Conservation (phyloP, 371 early-diverging fungal species). For the Fennellomyces sp. region DNA sequence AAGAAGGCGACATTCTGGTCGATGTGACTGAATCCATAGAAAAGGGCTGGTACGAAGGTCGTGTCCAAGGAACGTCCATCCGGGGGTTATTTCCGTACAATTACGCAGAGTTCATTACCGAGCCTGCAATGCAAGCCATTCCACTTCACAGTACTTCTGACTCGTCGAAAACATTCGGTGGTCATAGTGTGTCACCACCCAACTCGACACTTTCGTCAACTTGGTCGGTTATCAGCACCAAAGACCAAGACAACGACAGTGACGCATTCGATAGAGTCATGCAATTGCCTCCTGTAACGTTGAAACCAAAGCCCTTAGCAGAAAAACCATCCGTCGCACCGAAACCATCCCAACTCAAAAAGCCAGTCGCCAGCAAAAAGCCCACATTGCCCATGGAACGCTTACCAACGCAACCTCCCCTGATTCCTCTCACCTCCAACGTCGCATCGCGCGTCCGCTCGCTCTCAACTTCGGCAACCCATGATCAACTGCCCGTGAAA, state of each 20-base stretch:
- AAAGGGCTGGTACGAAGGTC: conserved; percentile 64
- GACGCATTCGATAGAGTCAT: conserved; percentile 36
- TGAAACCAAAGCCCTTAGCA: background rate
- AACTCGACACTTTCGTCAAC: conserved; percentile 19
- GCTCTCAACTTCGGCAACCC: background rate
- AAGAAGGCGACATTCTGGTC: conserved; percentile 56
- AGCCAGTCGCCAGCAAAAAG: background rate
- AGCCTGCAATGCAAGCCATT: conserved; percentile 9
- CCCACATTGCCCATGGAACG: background rate
- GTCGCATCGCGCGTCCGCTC: conserved; percentile 2
- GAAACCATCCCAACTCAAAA: conserved; percentile 10
- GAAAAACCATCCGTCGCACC: conserved; percentile 12
- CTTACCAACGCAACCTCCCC: background rate
- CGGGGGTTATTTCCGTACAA: conserved; percentile 62
- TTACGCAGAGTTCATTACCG: conserved; percentile 49
- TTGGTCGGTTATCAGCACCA: conserved; percentile 28
- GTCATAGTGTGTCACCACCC: conserved; percentile 17
- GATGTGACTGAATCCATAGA: conserved; percentile 59
- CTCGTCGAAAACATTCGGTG: background rate
- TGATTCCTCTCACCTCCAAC: background rate
- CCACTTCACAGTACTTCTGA: background rate
- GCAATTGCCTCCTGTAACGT: background rate
- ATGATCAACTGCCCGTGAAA: background rate
- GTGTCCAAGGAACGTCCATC: conserved; percentile 41
- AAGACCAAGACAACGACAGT: background rate